Base-by-base conservation (phyloP, 2,329 filamentous ascomycete genomes). In the Aspergillus transmontanensis region DNA sequence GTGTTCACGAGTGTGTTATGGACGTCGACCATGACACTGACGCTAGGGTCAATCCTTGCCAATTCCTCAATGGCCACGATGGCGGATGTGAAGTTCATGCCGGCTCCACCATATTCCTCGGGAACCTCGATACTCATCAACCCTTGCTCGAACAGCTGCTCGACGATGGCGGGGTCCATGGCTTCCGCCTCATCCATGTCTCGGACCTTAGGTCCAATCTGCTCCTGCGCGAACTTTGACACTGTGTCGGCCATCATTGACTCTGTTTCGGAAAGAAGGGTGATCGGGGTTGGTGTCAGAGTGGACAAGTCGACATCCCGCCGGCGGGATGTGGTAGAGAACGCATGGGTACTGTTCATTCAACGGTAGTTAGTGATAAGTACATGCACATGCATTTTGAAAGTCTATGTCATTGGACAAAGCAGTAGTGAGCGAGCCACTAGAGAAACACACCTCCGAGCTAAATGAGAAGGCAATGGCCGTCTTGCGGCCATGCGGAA, bases 1-100 rank as follows among this genome's bases (percentile, higher is more conserved):
- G 94, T 98, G 83, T 97, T 97, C 79, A 97, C 94, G 58, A 99
- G 85, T 0, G 95, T 99, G 81, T 99, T 99, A 85, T 99, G 95
- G 26, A 99, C 95, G 78, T 99, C 95, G 62, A 94, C 92, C 83
- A 99, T 81, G 66, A 99, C 95, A 74, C 92, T 94, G 66, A 99
- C 95, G 69, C 92, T 96, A 46, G 95, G 95, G 75, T 99, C 95
- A 21, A 96, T 91, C 62, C 93, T 87, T 0, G 95, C 95, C 65
- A 99, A 84, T 84, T 99, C 95, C 82, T 99, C 95, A 72, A 99
- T 99, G 32, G 92, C 94, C 51, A 99, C 90, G 75, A 99, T 97
- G 65, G 94, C 94, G 1, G 94, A 84, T 0, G 95, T 98, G 81
- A 99, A 99, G 86, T 97, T 97, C 95, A 99, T 98, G 71, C 94